A percentile compares a stretch with the other conserved stretches of the same genome.
Conservation (phyloP, 2,329 filamentous ascomycete genomes). For the Paraconiothyrium brasiliense region DNA sequence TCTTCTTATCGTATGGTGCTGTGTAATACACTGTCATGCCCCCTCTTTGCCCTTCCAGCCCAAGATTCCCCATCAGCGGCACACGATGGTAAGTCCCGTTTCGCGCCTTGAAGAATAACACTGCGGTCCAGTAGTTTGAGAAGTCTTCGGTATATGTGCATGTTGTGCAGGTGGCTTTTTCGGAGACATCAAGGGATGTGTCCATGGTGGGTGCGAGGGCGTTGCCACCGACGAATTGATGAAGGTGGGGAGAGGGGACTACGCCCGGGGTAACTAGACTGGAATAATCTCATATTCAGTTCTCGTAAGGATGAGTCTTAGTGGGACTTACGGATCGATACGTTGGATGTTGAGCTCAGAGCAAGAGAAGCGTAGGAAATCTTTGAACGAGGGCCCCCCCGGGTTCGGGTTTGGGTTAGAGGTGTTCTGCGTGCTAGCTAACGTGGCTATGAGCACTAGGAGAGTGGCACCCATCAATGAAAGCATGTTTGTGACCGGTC, state of each 20-base stretch:
- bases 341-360: constrained; percentile 24
- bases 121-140: constrained; percentile 29
- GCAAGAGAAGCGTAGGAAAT: constrained; percentile 22
- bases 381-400: constrained; percentile 16
- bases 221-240: constrained; percentile 26
- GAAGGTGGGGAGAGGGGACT: constrained; percentile 24
- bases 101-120: constrained; percentile 22
- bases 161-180: constrained; percentile 26
- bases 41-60: constrained; percentile 19
- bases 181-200: constrained; percentile 18
- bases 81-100: constrained; percentile 27
- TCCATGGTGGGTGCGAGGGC: constrained; percentile 21
- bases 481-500: not conserved
- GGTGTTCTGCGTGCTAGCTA: constrained; percentile 4
- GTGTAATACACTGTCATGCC: constrained; percentile 33
- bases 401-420: not conserved
- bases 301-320: not conserved
- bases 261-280: constrained; percentile 33
- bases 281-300: not conserved
- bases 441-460: not conserved
- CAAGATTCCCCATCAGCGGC: constrained; percentile 23
- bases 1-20: constrained; percentile 27
- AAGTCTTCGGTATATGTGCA: constrained; percentile 32
- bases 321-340: constrained; percentile 20
- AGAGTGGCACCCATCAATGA: not conserved